A percentile compares a stretch with the other conserved stretches of the same genome.
Evolutionary conservation across 306 rosid genomes (phyloP).

Genomic region (Pterocarpus santalinus): DNA sequence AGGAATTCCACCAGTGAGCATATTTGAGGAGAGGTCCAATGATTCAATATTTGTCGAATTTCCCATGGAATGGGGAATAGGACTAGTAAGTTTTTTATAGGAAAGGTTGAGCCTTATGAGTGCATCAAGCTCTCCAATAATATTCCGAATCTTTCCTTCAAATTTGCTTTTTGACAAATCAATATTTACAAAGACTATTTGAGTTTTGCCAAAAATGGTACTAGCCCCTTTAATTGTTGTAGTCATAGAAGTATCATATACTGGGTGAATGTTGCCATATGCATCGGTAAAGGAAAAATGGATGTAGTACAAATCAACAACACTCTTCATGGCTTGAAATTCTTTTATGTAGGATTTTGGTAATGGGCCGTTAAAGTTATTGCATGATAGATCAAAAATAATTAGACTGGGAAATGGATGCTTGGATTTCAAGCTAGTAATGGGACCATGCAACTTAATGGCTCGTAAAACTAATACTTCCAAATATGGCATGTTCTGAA

Average conservation of each 20-base stretch:
- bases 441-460: conserved; percentile 51
- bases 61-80: conserved; percentile 41
- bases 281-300: no score
- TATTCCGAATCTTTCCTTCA: conserved; percentile 50
- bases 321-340: conserved; percentile 42
- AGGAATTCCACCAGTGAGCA: conserved; percentile 41
- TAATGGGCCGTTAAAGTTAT: conserved; percentile 47
- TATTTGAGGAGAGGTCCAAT: conserved; percentile 58
- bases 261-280: no score
- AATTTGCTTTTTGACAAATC: conserved; percentile 51
- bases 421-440: neutral
- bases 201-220: neutral
- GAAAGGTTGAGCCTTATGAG: conserved; percentile 50
- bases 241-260: neutral
- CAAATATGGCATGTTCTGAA: conserved; percentile 35
- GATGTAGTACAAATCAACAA: no score
- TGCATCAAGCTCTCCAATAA: conserved; percentile 33
- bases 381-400: conserved; percentile 44
- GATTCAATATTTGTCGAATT: conserved; percentile 44
- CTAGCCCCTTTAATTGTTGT: conserved; percentile 6
- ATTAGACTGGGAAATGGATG: conserved; percentile 23
- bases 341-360: conserved; percentile 31
- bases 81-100: conserved; percentile 41
- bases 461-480: conserved; percentile 44
- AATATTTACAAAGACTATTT: conserved; percentile 6